Evolutionary conservation across 805 yeast species (phyloP).

Genomic region (Cyberlindnera sargentensis): DNA sequence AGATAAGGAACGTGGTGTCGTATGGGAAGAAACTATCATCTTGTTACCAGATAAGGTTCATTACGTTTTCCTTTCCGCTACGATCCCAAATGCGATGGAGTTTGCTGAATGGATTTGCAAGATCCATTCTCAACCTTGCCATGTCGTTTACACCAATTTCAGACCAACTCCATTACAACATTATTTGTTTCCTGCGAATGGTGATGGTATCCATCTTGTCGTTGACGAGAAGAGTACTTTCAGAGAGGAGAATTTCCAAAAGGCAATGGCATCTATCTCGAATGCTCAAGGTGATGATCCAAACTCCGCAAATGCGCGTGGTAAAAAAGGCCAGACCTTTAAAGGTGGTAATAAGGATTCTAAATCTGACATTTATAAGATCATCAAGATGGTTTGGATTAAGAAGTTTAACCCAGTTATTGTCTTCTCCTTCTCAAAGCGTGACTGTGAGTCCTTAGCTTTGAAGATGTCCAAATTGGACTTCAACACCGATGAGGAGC

Average conservation of each 20-base stretch:
- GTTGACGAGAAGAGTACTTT: constrained; percentile 96
- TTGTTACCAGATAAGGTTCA: constrained; percentile 93
- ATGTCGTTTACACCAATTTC: constrained; percentile 96
- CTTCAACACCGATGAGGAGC: constrained; percentile 90
- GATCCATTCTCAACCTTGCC: constrained; percentile 94
- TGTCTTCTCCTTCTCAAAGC: constrained; percentile 94
- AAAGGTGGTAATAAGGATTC: constrained; percentile 81
- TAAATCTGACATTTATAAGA: constrained; percentile 85
- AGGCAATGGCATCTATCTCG: constrained; percentile 92
- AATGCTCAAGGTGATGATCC: constrained; percentile 84
- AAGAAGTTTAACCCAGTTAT: constrained; percentile 96
- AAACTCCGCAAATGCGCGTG: constrained; percentile 50
- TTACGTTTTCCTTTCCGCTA: constrained; percentile 89
- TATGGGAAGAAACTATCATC: constrained; percentile 98
- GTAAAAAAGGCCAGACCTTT: constrained; percentile 71
- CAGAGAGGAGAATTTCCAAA: constrained; percentile 96
- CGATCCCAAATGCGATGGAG: constrained; percentile 97
- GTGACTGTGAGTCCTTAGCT: constrained; percentile 94
- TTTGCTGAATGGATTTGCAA: constrained; percentile 98
- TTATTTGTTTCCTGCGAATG: constrained; percentile 96
- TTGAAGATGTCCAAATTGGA: constrained; percentile 93
- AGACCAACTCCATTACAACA: constrained; percentile 99
- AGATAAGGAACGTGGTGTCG: constrained; percentile 97
- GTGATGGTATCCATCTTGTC: constrained; percentile 95
- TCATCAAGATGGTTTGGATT: constrained; percentile 96